phyloP scores from a whole-genome alignment of 768 basidiomycete species.

The Hygrocybe coccinea region DNA sequence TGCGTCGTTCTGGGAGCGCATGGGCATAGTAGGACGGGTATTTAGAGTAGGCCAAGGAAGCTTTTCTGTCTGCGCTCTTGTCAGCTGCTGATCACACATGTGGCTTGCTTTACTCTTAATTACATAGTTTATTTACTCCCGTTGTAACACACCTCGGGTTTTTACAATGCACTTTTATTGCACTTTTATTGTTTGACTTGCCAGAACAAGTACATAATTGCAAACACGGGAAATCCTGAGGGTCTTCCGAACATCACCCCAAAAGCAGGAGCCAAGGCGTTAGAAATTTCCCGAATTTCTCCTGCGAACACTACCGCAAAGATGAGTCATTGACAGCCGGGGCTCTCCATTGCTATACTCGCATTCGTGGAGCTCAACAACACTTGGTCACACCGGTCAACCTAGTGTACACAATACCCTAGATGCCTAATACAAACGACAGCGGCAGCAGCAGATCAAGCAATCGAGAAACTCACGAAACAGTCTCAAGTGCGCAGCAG shows the following conservation, averaged over 20 bases:
- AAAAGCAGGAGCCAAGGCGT: background rate
- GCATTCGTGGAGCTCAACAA: background rate
- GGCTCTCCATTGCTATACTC: constrained; percentile 17
- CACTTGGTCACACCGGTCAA: background rate
- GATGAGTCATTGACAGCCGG: constrained; percentile 38
- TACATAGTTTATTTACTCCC: background rate
- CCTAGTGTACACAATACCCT: background rate
- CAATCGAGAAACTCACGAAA: constrained; percentile 51
- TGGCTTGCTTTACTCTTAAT: background rate
- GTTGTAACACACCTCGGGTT: background rate
- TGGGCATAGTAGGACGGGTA: constrained; percentile 16
- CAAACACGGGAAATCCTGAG: too few relatives aligned
- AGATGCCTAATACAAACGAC: constrained; percentile 18
- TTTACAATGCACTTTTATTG: too few relatives aligned
- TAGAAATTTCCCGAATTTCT: background rate
- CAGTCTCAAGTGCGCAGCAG: constrained; percentile 48
- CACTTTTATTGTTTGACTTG: too few relatives aligned
- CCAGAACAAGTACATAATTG: too few relatives aligned
- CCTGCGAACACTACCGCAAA: constrained; percentile 12
- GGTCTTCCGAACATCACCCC: background rate
- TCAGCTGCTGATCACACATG: constrained; percentile 2
- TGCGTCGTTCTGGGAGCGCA: constrained; percentile 15
- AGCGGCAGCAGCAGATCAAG: constrained; percentile 11
- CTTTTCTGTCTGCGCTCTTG: constrained; percentile 13
- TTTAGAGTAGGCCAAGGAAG: constrained; percentile 21